These are phyloP conservation scores for Scopulariopsis brevicaulis DNA, from an alignment of 2,329 filamentous ascomycete genomes.

Conservation along the genomic window DNA sequence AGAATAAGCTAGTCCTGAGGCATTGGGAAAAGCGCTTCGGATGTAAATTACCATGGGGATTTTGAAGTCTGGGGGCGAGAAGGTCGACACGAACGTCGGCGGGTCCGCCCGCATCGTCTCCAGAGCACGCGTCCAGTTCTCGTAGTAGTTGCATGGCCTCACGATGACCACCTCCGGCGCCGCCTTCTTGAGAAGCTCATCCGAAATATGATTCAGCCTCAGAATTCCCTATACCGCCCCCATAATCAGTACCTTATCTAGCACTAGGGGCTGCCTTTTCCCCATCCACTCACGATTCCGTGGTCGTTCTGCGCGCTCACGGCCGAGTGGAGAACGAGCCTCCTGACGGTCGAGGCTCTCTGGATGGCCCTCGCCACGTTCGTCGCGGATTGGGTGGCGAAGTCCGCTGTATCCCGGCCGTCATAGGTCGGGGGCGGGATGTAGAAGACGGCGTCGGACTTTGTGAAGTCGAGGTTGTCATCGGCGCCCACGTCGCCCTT, in stretches of 20 bases:
- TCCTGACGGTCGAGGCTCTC: conserved; percentile 7
- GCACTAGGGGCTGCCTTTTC: conserved; percentile 8
- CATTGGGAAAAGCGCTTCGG: not conserved
- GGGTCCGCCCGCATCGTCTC: conserved; percentile 9
- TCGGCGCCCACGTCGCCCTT: conserved; percentile 18
- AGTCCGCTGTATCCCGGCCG: conserved; percentile 12
- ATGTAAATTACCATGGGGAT: conserved; percentile 17
- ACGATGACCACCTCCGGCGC: conserved; percentile 13
- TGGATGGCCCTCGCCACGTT: conserved; percentile 14
- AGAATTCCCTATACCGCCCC: conserved; percentile 14
- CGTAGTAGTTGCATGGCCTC: conserved; percentile 10
- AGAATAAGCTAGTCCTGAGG: not conserved
- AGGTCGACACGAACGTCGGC: conserved; percentile 13
- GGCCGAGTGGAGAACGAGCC: conserved; percentile 16
- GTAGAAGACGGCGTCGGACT: conserved; percentile 19
- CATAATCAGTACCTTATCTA: not conserved
- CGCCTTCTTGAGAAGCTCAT: conserved; percentile 9
- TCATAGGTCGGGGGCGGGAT: conserved; percentile 17
- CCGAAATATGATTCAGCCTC: conserved; percentile 13
- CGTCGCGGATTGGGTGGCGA: conserved; percentile 11
- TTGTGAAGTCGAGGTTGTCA: conserved; percentile 14
- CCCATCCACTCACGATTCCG: conserved; percentile 14
- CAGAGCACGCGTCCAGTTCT: conserved; percentile 9
- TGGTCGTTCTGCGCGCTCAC: conserved; percentile 17
- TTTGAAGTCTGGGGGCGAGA: conserved; percentile 14